Conservation (phyloP, 1,139 yeast species). For the Diutina ranongensis region DNA sequence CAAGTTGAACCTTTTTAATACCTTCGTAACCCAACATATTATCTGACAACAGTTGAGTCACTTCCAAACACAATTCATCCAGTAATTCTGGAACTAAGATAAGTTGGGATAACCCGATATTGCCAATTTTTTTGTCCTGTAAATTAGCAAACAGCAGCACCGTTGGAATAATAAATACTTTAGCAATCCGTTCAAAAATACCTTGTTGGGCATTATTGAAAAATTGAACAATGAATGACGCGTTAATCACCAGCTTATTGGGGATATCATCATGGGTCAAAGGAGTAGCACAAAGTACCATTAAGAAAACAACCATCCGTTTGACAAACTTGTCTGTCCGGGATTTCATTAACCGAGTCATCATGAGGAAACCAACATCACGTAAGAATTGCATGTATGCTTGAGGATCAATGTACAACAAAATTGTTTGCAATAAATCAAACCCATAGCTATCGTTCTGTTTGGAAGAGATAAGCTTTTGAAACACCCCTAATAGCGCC, state of each 20-base stretch:
- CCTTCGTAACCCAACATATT: slow-evolving; percentile 31
- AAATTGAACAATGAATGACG: slow-evolving; percentile 42
- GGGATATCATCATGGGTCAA: slow-evolving; percentile 16
- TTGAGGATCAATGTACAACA: slow-evolving; percentile 43
- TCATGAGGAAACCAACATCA: slow-evolving; percentile 63
- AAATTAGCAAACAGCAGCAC: slow-evolving; percentile 55
- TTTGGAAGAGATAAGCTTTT: slow-evolving; percentile 78
- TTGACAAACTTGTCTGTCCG: slow-evolving; percentile 76
- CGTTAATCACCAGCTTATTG: slow-evolving; percentile 19
- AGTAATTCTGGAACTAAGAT: slow-evolving; percentile 14
- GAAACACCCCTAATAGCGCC: slow-evolving; percentile 93
- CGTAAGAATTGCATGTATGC: slow-evolving; percentile 45
- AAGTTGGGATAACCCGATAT: slow-evolving; percentile 62
- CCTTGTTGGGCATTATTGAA: slow-evolving; percentile 55
- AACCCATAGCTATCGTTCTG: slow-evolving; percentile 74
- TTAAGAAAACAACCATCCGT: slow-evolving; percentile 55
- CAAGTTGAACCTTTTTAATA: slow-evolving; percentile 15
- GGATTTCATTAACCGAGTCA: slow-evolving; percentile 71
- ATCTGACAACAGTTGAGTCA: slow-evolving; percentile 41
- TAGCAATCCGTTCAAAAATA: slow-evolving; percentile 54
- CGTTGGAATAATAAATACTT: slow-evolving; percentile 56
- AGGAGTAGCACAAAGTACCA: slow-evolving; percentile 35
- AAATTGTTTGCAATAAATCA: slow-evolving; percentile 64
- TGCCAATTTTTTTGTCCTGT: slow-evolving; percentile 64
- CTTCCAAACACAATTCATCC: slow-evolving; percentile 27